Evolutionary conservation across 2,329 filamentous ascomycete genomes (phyloP), one percentile per base, ranked within the genome.

Genomic region (Chlorencoelia australis): DNA sequence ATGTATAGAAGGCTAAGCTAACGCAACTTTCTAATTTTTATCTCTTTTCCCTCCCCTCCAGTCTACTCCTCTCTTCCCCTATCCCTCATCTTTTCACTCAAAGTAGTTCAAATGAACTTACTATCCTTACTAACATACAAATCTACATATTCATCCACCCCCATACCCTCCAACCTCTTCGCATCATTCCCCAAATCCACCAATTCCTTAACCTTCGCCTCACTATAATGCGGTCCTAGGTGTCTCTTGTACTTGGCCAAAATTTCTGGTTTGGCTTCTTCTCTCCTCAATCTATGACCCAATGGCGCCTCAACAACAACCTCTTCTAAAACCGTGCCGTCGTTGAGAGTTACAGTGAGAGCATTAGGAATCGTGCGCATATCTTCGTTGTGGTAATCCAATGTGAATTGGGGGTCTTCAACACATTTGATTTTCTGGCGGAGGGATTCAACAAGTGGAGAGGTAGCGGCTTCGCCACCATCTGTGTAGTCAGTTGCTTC

Each of bases 301-400:
- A 98, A 76, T 39, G 91, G 91, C 40, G 91, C 89, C 69, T 95
- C 88, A 37, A 98, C 83, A 32, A 83, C 82, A 42, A 93, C 78
- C 67, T 98, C 91, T 15, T 89, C 81, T 22, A 96, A 71, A 7
- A 91, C 72, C 30, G 87, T 94, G 54, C 91, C 91, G 59, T 96
- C 89, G 61, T 94, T 91, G 51, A 98, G 73, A 55, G 82, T 89
- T 41, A 98, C 88, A 19, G 88, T 95, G 48, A 98, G 71, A 7
- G 88, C 91, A 67, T 98, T 98, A 62, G 87, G 86, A 65, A 98
- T 98, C 63, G 87, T 95, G 54, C 91, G 85, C 68, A 93, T 84
- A 50, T 73, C 68, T 19, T 91, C 86, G 68, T 96, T 74, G 60
- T 98, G 91, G 77, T 98, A 98, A 64, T 96, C 89, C 59, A 71